Evolutionary conservation across 2,329 filamentous ascomycete species (phyloP), one percentile per base, ranked within the genome.

Genomic region (Alternaria tenuissima): DNA sequence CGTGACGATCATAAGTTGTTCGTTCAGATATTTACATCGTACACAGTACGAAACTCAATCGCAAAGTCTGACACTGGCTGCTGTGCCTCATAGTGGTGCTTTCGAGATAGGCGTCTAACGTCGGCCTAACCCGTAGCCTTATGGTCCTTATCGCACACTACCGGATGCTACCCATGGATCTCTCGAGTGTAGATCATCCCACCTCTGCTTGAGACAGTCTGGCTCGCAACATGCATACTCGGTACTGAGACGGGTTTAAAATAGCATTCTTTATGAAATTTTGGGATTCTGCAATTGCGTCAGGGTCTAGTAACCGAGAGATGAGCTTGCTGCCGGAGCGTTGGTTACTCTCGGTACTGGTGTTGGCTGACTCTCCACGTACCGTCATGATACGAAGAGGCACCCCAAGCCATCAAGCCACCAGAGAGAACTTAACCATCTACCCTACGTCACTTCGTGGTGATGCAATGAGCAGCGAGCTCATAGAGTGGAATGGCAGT

Each of bases 1-100:
- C 38, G 42, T 55, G 61, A 52, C 61, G 61, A 63, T 64, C 61
- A 53, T 56, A 43, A 48, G 58, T 39, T 36, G n/a, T 52, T 38
- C 55, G 53, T 58, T 47, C 38, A 59, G 61, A 34, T n/a, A 36
- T 30, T 7, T 30, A 11, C 49, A 28, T 46, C 39, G 55, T 46
- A 48, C 44, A 49, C 38, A 43, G 55, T 52, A 26, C 44, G n/a
- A 42, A 54, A 55, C 41, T 48, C 43, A 42, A 61, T 55, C 41
- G 26, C 18, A 24, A 20, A 43, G 20, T 22, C 22, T 26, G 16
- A 48, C 22, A 58, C 34, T n/a, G 46, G 38, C 24, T 48, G 34
- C 51, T 47, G 41, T 44, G n/a, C 46, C 36, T 55, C 32, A 43
- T 47, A 57, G 41, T 41, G 53, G 38, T 55, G 47, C 18, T 26